Evolutionary conservation across 345 rosid genomes (phyloP).

Genomic region (Cardiospermum halicacabum): DNA sequence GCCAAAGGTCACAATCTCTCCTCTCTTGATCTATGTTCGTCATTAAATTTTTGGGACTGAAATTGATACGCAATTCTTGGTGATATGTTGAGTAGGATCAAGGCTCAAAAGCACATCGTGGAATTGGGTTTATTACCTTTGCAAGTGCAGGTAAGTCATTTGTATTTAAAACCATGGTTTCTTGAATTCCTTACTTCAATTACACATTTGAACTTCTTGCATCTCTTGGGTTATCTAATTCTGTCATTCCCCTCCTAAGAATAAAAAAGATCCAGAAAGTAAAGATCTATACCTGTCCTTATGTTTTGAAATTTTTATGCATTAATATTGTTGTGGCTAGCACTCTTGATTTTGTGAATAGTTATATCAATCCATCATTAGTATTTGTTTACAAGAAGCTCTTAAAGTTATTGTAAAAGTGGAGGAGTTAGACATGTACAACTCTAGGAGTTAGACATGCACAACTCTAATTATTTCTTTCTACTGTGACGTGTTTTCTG

Average conservation of each 20-base stretch:
- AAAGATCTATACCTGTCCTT: background rate
- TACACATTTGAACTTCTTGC: conserved; percentile 10
- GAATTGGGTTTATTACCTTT: conserved; percentile 93
- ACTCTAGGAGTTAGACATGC: background rate
- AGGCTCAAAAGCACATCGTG: conserved; percentile 80
- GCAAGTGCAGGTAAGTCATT: conserved; percentile 63
- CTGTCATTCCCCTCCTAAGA: background rate
- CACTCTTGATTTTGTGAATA: background rate
- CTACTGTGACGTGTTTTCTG: background rate
- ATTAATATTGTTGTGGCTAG: background rate
- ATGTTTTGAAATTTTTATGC: background rate
- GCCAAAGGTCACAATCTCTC: conserved; percentile 71
- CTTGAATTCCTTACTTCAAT: no score
- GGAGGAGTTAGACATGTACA: background rate
- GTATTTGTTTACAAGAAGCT: background rate
- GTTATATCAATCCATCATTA: no score
- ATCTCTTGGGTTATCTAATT: background rate
- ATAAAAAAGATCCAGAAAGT: background rate
- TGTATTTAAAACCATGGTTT: background rate
- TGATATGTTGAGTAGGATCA: conserved; percentile 55
- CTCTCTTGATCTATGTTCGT: conserved; percentile 1
- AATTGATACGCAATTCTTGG: background rate
- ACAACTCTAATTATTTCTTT: background rate
- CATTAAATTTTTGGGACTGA: background rate
- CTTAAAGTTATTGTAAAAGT: background rate